Base-by-base conservation (phyloP, 108 stramenopile species). In the Bacterosira constricta region DNA sequence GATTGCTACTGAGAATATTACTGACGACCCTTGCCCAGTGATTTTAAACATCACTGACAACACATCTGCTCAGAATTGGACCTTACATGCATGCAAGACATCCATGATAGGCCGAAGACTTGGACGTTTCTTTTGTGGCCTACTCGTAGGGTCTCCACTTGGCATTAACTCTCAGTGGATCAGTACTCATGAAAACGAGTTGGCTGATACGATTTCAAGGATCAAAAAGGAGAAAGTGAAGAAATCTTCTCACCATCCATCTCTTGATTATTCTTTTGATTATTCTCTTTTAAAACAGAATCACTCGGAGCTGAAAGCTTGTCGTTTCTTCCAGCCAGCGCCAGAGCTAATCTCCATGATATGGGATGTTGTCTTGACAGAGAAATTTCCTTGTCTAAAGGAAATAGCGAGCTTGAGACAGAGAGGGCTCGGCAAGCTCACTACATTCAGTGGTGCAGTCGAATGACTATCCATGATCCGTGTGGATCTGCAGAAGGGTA, bases 131-230 rank as follows among this genome's bases (percentile, higher is more conserved):
- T 69, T 69, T 15, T 57, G 54, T 17, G 35, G 0, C 17, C 41
- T 69, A 3, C 10, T 56, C 0, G 57, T 69, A 1, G 31, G 57
- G n/a, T 45, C 42, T 0, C 23, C 15, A 13, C 10, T 69, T 0
- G 67, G 55, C 2, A 46, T 69, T 6, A 69, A 57, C 17, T 44
- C 67, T 0, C 6, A 57, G n/a, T 66, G 66, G 66, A 17, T 66
- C 4, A 27, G 30, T 0, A 66, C 66, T 6, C 0, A 20, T 4
- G 50, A 30, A 13, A 69, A 69, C 44, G 31, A 11, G 0, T 30
- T 69, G 29, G 67, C 67, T 8, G 67, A 69, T 18, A 30, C 56
- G 0, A 57, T 69, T 5, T 69, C 67, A n/a, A 34, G 56, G n/a
- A 3, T 57, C 0, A 31, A 26, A 1, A 36, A 59, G 20, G 4